These are phyloP conservation scores for Ophiostoma sp. DNA, from an alignment of 2,329 filamentous ascomycete genomes.

Conservation along the genomic window DNA sequence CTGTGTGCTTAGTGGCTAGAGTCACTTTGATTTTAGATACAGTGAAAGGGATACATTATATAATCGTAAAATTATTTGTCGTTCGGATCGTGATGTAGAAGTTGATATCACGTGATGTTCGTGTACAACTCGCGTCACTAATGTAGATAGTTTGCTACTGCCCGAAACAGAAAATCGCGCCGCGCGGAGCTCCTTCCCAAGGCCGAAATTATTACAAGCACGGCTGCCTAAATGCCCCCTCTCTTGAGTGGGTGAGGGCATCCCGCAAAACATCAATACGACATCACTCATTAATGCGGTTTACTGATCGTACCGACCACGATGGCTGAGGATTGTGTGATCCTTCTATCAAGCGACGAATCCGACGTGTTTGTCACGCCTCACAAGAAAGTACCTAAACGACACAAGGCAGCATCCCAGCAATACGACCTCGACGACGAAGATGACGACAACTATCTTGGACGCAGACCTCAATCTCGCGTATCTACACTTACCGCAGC, in stretches of 20 bases:
- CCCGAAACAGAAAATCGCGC: not conserved
- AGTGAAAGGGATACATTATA: too few species aligned
- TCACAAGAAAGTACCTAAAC: conserved; percentile 4
- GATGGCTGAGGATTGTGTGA: conserved; percentile 20
- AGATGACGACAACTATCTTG: not conserved
- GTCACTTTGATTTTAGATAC: too few species aligned
- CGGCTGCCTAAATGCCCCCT: not conserved
- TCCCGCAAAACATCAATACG: not conserved
- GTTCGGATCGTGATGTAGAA: not conserved
- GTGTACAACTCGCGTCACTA: not conserved
- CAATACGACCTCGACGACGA: conserved; percentile 1
- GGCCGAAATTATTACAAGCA: not conserved
- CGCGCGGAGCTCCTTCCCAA: not conserved
- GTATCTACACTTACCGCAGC: not conserved
- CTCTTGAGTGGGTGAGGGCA: not conserved
- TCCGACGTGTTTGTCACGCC: conserved; percentile 12
- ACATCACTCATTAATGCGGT: not conserved
- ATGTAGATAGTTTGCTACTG: not conserved
- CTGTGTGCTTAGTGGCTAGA: too few species aligned
- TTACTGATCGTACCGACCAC: not conserved
- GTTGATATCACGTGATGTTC: not conserved
- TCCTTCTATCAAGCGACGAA: conserved; percentile 24
- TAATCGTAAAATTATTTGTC: not conserved
- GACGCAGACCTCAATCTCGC: not conserved
- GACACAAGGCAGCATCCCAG: not conserved